Conservation (phyloP, 148 eudicot species). For the Diospyros kaki region DNA sequence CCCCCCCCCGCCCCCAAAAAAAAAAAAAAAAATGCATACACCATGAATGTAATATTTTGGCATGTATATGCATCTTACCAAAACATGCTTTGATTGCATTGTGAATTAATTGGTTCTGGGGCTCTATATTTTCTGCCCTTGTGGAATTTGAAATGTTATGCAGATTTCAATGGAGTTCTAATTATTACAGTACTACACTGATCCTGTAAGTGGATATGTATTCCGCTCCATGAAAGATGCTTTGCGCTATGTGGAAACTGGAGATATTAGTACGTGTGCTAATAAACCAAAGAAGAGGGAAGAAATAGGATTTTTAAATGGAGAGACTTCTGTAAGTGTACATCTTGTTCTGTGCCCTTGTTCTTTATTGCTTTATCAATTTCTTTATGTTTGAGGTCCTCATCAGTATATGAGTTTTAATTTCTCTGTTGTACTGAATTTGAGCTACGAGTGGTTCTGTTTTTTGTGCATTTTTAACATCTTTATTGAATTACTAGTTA, state of each 20-base stretch:
- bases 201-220: slow-evolving; percentile 49
- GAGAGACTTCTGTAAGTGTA: slow-evolving; percentile 37
- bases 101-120: neutral
- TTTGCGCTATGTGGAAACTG: slow-evolving; percentile 62
- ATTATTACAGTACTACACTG: slow-evolving; percentile 37
- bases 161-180: neutral
- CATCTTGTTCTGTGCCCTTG: neutral
- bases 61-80: neutral
- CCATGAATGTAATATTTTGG: no score
- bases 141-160: neutral
- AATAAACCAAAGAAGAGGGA: slow-evolving; percentile 42
- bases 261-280: slow-evolving; percentile 53
- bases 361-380: neutral
- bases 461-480: no score
- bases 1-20: neutral
- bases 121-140: neutral
- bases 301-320: slow-evolving; percentile 26
- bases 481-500: no score
- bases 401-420: no score
- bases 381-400: no score
- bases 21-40: neutral
- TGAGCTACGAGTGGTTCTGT: no score
- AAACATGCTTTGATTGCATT: neutral
- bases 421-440: no score
- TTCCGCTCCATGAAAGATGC: slow-evolving; percentile 64